These are phyloP conservation scores for Coemansia sp. DNA, from an alignment of 192 early-diverging fungal genomes.

Conservation along the genomic window DNA sequence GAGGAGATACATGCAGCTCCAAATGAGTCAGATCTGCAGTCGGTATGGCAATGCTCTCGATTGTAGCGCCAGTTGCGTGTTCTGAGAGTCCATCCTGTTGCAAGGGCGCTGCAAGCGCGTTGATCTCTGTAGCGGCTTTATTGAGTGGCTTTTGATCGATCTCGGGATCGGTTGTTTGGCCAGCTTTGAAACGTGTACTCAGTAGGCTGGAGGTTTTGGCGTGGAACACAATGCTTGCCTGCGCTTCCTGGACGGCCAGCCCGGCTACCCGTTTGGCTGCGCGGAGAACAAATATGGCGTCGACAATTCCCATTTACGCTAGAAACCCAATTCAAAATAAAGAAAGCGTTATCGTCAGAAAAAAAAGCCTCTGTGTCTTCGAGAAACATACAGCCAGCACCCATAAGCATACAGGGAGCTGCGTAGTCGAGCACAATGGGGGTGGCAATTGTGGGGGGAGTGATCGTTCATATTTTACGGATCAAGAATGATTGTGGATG, in stretches of 20 bases:
- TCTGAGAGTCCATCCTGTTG: too few species aligned
- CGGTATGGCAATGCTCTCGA: constrained; percentile 2
- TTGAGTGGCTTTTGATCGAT: background rate
- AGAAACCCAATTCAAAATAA: constrained; percentile 2
- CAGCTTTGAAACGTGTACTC: background rate
- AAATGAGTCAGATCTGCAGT: constrained; percentile 25
- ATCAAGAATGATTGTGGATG: constrained; percentile 19
- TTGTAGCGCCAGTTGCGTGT: too few species aligned
- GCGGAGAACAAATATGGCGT: constrained; percentile 39
- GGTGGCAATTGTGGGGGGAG: too few species aligned
- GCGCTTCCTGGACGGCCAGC: constrained; percentile 30
- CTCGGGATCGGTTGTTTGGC: background rate
- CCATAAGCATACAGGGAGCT: background rate
- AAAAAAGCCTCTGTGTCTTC: background rate
- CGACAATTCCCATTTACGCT: constrained; percentile 28
- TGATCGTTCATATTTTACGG: background rate
- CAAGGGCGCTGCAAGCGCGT: background rate
- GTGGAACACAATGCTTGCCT: constrained; percentile 9
- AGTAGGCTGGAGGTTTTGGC: constrained; percentile 35
- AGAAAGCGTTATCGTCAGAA: constrained; percentile 2
- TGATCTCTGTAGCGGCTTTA: too few species aligned
- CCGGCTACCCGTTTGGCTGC: constrained; percentile 26
- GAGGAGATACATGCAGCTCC: constrained; percentile 24
- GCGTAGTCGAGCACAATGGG: too few species aligned
- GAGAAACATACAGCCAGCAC: background rate